phyloP scores from a whole-genome alignment of 2,329 filamentous ascomycete species.

The Neofusicoccum kwambonambiense region DNA sequence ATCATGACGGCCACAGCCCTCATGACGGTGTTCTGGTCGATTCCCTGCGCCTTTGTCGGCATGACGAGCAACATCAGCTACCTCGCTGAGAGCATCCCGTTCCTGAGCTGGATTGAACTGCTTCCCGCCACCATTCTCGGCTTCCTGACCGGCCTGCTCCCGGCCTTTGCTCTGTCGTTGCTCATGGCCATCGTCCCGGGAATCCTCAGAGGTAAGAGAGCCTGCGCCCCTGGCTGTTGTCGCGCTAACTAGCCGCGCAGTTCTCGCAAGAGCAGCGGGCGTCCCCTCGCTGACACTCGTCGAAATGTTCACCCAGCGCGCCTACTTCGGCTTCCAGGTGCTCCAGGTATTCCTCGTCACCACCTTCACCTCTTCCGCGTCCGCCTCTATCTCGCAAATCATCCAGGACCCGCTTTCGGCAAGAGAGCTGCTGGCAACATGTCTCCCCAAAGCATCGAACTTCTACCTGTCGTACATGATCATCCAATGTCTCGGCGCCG shows the following conservation, averaged over 20 bases:
- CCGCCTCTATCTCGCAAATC: conserved; percentile 63
- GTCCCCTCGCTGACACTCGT: conserved; percentile 76
- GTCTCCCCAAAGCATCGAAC: conserved; percentile 82
- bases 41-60: conserved; percentile 86
- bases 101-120: conserved; percentile 67
- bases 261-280: conserved; percentile 38
- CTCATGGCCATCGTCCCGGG: conserved; percentile 80
- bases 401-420: conserved; percentile 61
- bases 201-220: conserved; percentile 40
- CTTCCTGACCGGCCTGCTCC: conserved; percentile 81
- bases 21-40: conserved; percentile 85
- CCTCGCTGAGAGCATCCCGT: conserved; percentile 64
- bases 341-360: conserved; percentile 93
- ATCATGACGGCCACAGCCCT: conserved; percentile 65
- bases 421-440: conserved; percentile 70
- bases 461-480: conserved; percentile 99
- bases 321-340: conserved; percentile 92
- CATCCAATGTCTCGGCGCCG: conserved; percentile 70
- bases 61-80: conserved; percentile 73
- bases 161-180: conserved; percentile 72
- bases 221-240: conserved; percentile 57
- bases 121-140: conserved; percentile 62
- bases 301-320: conserved; percentile 82
- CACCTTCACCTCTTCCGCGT: conserved; percentile 75
- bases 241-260: conserved; percentile 61